Conservation (phyloP, 1,284 basidiomycete species). For the Boletus hoseneyae region DNA sequence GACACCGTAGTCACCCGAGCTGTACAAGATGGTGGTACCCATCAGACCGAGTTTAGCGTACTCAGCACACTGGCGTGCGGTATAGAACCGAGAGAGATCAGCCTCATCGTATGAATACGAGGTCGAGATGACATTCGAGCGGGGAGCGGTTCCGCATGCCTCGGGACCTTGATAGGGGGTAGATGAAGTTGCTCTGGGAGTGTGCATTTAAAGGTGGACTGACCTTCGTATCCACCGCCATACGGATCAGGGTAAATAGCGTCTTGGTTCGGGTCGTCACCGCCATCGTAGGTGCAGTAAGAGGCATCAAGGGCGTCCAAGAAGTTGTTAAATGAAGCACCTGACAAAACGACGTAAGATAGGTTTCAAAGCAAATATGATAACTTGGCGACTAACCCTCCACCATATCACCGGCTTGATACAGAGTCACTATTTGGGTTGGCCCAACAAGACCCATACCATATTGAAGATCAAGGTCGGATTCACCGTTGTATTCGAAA, state of each 20-base stretch:
- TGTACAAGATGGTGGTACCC: conserved; percentile 40
- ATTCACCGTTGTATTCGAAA: conserved; percentile 45
- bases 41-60: conserved; percentile 46
- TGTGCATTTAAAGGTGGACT: background rate
- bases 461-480: conserved; percentile 51
- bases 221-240: conserved; percentile 36
- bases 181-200: background rate
- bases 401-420: conserved; percentile 44
- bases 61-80: conserved; percentile 44
- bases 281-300: conserved; percentile 47
- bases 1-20: conserved; percentile 41
- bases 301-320: conserved; percentile 47
- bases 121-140: conserved; percentile 42
- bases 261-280: conserved; percentile 40
- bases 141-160: conserved; percentile 38
- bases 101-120: conserved; percentile 43
- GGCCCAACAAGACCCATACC: conserved; percentile 42
- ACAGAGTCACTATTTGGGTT: conserved; percentile 38
- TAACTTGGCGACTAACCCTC: conserved; percentile 29
- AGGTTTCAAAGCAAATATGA: background rate
- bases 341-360: conserved; percentile 24
- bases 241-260: conserved; percentile 43
- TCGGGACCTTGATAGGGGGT: conserved; percentile 25
- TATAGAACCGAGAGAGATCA: conserved; percentile 38
- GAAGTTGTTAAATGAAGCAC: conserved; percentile 46